Base-by-base conservation (phyloP, 129 eudicot species). In the Flaveria linearis region DNA sequence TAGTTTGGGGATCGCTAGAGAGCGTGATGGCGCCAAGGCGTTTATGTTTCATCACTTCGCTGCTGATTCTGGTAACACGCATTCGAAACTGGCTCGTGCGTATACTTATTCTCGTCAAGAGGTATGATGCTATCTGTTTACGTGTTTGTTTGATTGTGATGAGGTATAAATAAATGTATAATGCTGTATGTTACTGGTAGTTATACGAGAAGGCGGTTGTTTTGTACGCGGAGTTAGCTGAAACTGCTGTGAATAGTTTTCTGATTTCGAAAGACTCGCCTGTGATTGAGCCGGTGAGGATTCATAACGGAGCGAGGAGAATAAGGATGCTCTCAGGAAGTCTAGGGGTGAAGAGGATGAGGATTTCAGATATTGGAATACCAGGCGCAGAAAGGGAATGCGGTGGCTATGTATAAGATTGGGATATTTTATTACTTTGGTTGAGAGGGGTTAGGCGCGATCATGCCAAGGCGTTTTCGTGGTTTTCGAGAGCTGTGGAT, bases 301-400 rank as follows among this genome's bases (percentile, higher is more conserved):
- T 91, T 51, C 99, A 94, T 72, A 92, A 18, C 23, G 99, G 99
- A 36, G 90, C 94, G 5, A 91, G 84, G 98, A 94, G 65, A 94
- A 94, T 69, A 91, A 94, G 83, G 99, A 89, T 73, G 97, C 96
- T 25, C 71, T 94, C 60, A 85, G 98, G 81, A 94, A 91, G 81
- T 94, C 98, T 6, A 81, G 91, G 77, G 98, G 98, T 50, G 98
- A 94, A 75, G 97, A 94, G 53, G 99, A 94, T 56, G 99, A 94
- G 79, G 99, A 94, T 79, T 94, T 70, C 99, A 91, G 81, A 91
- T 94, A 18, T 68, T 89, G 86, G 99, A 94, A 72, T 94, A 91
- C 83, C 99, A 94, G 79, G 99, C 97, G 36, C 97, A 91, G 78
- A 94, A 94, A 84, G 99, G 99, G 50, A 94, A 94, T 76, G 87